Conservation (phyloP, 2,329 filamentous ascomycete genomes). For the Neofusicoccum umdonicola region DNA sequence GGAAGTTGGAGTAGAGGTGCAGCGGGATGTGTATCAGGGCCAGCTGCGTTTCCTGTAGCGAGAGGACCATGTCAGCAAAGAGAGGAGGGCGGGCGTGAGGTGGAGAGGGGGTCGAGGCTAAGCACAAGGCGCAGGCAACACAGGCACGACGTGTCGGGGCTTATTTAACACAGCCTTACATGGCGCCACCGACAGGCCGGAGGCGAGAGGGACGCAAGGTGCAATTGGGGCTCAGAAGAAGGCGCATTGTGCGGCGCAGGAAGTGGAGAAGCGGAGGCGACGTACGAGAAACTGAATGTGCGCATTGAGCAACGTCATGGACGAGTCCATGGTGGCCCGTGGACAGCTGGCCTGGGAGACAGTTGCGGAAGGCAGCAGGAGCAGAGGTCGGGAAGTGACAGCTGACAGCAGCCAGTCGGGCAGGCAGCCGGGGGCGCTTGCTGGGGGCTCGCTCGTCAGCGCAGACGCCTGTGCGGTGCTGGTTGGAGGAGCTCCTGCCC, state of each 20-base stretch:
- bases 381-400: neutral
- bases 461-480: neutral
- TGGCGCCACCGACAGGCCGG: constrained; percentile 6
- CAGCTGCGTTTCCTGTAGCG: constrained; percentile 73
- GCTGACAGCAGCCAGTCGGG: neutral
- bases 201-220: constrained; percentile 10
- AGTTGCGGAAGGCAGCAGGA: neutral
- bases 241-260: neutral
- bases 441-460: neutral
- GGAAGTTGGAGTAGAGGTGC: constrained; percentile 69
- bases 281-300: constrained; percentile 51
- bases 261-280: constrained; percentile 22
- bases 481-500: neutral
- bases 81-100: neutral
- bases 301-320: constrained; percentile 47
- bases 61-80: constrained; percentile 36
- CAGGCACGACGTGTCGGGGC: constrained; percentile 16
- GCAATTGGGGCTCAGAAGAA: constrained; percentile 1
- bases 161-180: constrained; percentile 17
- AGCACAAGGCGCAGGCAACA: constrained; percentile 15
- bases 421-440: neutral
- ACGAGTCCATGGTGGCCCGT: constrained; percentile 39
- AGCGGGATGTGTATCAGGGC: constrained; percentile 89
- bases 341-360: neutral
- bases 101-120: neutral